These are phyloP conservation scores for Yarrowia sp. DNA, from an alignment of 805 yeast genomes.

Conservation along the genomic window DNA sequence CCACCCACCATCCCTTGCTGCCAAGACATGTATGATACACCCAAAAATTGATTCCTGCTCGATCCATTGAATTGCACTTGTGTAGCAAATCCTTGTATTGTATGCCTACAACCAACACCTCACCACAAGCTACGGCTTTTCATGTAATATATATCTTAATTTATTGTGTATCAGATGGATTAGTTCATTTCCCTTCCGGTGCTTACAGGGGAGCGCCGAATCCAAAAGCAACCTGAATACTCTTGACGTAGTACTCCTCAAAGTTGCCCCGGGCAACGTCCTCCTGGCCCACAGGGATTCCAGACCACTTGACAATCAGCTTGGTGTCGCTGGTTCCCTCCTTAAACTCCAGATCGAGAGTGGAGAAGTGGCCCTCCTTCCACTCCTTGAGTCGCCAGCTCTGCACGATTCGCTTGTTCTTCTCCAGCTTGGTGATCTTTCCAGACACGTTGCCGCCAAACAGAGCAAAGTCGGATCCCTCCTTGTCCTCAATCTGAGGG, in stretches of 20 bases:
- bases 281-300: slow-evolving; percentile 97
- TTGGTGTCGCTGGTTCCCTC: slow-evolving; percentile 87
- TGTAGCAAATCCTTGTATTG: too few relatives aligned
- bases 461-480: slow-evolving; percentile 66
- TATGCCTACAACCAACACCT: too few relatives aligned
- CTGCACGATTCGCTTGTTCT: slow-evolving; percentile 67
- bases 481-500: slow-evolving; percentile 63
- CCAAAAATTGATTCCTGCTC: too few relatives aligned
- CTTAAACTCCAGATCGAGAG: slow-evolving; percentile 66
- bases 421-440: slow-evolving; percentile 64
- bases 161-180: slow-evolving; percentile 23
- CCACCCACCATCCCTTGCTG: too few relatives aligned
- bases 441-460: slow-evolving; percentile 91
- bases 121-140: too few relatives aligned
- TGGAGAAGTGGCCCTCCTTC: slow-evolving; percentile 84
- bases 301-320: slow-evolving; percentile 77
- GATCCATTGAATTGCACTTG: too few relatives aligned
- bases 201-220: slow-evolving; percentile 84
- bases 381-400: slow-evolving; percentile 89
- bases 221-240: slow-evolving; percentile 92
- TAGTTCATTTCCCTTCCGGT: not conserved
- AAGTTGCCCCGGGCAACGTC: slow-evolving; percentile 80
- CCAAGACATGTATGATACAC: too few relatives aligned
- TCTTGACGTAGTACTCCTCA: slow-evolving; percentile 84
- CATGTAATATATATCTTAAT: slow-evolving; percentile 1